phyloP scores from a whole-genome alignment of 1,284 basidiomycete genomes.

The Ustilago trichophora region DNA sequence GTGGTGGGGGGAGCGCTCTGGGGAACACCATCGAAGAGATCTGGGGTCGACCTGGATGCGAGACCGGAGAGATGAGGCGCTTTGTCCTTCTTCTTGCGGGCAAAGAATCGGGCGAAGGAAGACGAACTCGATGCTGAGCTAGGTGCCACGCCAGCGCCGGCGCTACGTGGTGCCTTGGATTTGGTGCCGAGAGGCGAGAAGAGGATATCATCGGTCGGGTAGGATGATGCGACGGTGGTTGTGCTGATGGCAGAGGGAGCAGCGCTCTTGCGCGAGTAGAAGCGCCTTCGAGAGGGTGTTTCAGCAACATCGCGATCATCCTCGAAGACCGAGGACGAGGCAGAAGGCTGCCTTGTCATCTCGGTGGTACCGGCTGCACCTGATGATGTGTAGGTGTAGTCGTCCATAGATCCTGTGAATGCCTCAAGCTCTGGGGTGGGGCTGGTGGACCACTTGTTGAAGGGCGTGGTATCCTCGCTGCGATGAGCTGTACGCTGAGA shows the following conservation, averaged over 20 bases:
- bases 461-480: constrained; percentile 11
- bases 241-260: constrained; percentile 2
- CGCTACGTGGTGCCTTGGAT: constrained; percentile 12
- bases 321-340: constrained; percentile 45
- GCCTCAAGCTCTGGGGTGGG: constrained; percentile 58
- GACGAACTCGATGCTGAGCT: constrained; percentile 14
- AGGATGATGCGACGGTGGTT: constrained; percentile 2
- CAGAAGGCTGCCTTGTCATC: constrained; percentile 35
- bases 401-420: constrained; percentile 42
- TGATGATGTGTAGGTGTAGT: constrained; percentile 8
- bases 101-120: constrained; percentile 46
- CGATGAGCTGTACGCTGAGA: background rate
- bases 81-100: constrained; percentile 56
- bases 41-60: constrained; percentile 29
- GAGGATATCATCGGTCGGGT: constrained; percentile 24
- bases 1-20: constrained; percentile 53
- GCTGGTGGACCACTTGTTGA: constrained; percentile 28
- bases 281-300: constrained; percentile 22
- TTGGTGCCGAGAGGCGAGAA: constrained; percentile 26
- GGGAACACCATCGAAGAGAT: constrained; percentile 36
- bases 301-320: constrained; percentile 43
- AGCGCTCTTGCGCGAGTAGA: constrained; percentile 34
- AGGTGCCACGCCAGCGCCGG: constrained; percentile 13
- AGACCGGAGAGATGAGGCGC: constrained; percentile 13
- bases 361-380: constrained; percentile 3